These are phyloP conservation scores for Mediolabrus comicus DNA, from an alignment of 108 stramenopile species.

Conservation along the genomic window DNA sequence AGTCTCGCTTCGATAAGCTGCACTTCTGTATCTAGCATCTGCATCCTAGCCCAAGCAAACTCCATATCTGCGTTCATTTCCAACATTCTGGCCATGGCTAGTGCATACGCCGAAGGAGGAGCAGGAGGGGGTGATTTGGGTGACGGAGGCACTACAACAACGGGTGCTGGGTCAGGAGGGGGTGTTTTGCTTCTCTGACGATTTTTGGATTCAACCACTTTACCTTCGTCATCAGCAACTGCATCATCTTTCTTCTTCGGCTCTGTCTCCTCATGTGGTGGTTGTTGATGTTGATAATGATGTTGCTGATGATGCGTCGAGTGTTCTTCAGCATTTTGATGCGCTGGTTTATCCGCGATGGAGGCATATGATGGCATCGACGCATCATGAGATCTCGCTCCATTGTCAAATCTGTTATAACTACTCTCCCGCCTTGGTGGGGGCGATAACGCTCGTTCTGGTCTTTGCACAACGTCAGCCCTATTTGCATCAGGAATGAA, in stretches of 20 bases:
- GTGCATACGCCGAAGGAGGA: constrained; percentile 26
- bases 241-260: background rate
- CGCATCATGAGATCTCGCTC: background rate
- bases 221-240: background rate
- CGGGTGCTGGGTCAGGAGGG: background rate
- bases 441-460: background rate
- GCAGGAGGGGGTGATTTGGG: constrained; percentile 40
- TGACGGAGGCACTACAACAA: constrained; percentile 18
- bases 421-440: constrained; percentile 7
- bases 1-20: constrained; percentile 26
- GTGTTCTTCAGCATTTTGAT: background rate
- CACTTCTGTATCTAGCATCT: constrained; percentile 34
- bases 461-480: constrained; percentile 4
- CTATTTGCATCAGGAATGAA: constrained; percentile 17
- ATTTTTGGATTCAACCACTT: background rate
- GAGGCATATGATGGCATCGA: background rate
- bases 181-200: background rate
- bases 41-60: constrained; percentile 36
- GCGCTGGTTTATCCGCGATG: background rate
- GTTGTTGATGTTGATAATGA: too few relatives aligned
- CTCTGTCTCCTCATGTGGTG: constrained; percentile 6
- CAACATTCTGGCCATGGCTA: constrained; percentile 39
- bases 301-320: background rate
- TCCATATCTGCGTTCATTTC: constrained; percentile 54
- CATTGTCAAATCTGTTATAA: constrained; percentile 8